Percentiles rank a stretch among this genome's conserved stretches.
phyloP scores from a whole-genome alignment of 345 rosid genomes.

The Camelina neglecta region DNA sequence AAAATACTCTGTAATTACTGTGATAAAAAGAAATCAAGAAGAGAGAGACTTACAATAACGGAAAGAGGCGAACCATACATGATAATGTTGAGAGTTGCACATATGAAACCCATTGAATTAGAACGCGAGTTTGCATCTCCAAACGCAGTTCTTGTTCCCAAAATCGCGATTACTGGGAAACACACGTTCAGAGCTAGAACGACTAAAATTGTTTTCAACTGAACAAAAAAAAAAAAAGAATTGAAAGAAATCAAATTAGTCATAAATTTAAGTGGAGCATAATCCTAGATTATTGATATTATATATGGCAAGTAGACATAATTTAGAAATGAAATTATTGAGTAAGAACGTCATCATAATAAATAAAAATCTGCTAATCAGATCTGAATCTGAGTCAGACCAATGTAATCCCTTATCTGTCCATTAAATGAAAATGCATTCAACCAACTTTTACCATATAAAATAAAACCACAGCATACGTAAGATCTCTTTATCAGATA shows the following conservation, averaged over 20 bases:
- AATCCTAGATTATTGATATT: conserved; percentile 8
- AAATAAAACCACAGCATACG: not conserved
- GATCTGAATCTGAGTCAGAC: conserved; percentile 42
- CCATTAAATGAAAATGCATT: conserved; percentile 21
- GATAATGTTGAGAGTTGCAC: conserved; percentile 65
- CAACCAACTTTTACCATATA: not conserved
- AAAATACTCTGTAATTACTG: not conserved
- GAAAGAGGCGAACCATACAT: conserved; percentile 90
- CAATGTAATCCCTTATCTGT: conserved; percentile 20
- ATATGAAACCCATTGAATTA: conserved; percentile 59
- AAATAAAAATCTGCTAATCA: conserved; percentile 15
- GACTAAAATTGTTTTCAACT: conserved; percentile 54
- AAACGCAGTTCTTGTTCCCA: conserved; percentile 52
- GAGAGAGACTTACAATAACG: conserved; percentile 58
- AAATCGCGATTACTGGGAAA: conserved; percentile 53
- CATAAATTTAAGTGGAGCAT: conserved; percentile 20
- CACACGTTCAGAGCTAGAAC: conserved; percentile 58
- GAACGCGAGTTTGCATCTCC: conserved; percentile 55
- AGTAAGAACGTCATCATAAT: conserved; percentile 8
- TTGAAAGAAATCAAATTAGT: not conserved
- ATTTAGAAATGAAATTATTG: conserved; percentile 4
- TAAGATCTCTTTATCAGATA: conserved; percentile 11
- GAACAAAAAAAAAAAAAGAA: not conserved
- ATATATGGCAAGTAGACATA: conserved; percentile 20
- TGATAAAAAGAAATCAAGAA: not conserved